Evolutionary conservation across 1,284 basidiomycete genomes (phyloP).

Genomic region (Ganoderma resinaceum): DNA sequence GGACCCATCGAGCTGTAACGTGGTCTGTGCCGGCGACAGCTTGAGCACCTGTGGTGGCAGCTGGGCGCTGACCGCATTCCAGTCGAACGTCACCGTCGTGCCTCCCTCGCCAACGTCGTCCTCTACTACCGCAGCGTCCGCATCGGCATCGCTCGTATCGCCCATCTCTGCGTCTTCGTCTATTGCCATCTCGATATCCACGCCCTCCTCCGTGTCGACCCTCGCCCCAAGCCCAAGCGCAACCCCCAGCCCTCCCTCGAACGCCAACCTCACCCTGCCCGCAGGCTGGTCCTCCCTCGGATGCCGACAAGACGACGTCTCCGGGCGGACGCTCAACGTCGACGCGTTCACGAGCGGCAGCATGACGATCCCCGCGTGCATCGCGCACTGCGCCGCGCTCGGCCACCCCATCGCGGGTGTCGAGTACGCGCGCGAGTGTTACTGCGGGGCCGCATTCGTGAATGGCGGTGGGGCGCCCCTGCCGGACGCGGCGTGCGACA

Average conservation of each 20-base stretch:
- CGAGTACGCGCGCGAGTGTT: constrained; percentile 37
- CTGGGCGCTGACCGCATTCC: constrained; percentile 32
- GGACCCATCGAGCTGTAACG: constrained; percentile 25
- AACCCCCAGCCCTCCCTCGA: background rate
- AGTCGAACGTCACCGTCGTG: constrained; percentile 8
- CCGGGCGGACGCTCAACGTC: constrained; percentile 32
- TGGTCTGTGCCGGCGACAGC: constrained; percentile 28
- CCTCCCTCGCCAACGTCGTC: constrained; percentile 6
- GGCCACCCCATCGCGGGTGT: constrained; percentile 35
- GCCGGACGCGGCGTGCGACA: constrained; percentile 30
- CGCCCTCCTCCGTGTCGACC: background rate
- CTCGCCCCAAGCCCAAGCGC: background rate
- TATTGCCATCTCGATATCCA: background rate
- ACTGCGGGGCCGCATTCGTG: constrained; percentile 34
- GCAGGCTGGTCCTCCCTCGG: background rate
- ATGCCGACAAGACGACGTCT: constrained; percentile 6
- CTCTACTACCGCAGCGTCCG: background rate
- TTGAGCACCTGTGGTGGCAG: constrained; percentile 31
- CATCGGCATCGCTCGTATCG: background rate
- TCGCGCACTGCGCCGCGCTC: constrained; percentile 29
- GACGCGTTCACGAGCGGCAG: constrained; percentile 31
- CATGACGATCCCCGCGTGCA: constrained; percentile 33
- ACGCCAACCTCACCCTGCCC: background rate
- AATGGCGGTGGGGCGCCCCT: constrained; percentile 31
- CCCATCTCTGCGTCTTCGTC: background rate